Evolutionary conservation across 805 yeast species (phyloP).

Genomic region (Ogataea sp.): DNA sequence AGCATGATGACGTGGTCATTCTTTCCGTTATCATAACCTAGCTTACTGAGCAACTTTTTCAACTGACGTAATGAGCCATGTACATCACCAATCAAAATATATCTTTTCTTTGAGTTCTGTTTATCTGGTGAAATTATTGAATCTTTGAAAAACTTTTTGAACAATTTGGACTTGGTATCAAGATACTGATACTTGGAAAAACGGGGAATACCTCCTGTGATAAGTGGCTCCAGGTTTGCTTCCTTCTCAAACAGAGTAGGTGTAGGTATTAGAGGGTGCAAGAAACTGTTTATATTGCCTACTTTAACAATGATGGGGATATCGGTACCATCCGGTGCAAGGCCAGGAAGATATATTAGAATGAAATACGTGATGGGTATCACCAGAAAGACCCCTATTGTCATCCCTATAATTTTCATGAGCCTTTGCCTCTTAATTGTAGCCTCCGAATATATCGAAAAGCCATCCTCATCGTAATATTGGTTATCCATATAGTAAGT

Average conservation of each 20-base stretch:
- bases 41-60: conserved; percentile 40
- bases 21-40: conserved; percentile 32
- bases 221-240: too few species aligned
- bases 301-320: conserved; percentile 20
- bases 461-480: conserved; percentile 4
- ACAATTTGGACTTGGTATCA: conserved; percentile 8
- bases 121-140: conserved; percentile 7
- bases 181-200: conserved; percentile 13
- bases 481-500: neutral
- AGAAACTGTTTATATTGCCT: conserved; percentile 11
- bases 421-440: conserved; percentile 13
- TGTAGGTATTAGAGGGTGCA: conserved; percentile 22
- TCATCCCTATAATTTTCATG: neutral
- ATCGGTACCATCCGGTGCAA: conserved; percentile 23
- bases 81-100: conserved; percentile 76
- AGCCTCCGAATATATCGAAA: conserved; percentile 3
- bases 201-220: conserved; percentile 17
- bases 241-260: conserved; percentile 2
- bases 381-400: conserved; percentile 4
- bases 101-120: conserved; percentile 29
- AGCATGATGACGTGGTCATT: conserved; percentile 57
- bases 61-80: conserved; percentile 70
- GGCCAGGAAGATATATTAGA: conserved; percentile 21
- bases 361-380: conserved; percentile 19
- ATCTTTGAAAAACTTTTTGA: conserved; percentile 14